Base-by-base conservation (phyloP, 352 stramenopile species). In the Phytophthora sp. region DNA sequence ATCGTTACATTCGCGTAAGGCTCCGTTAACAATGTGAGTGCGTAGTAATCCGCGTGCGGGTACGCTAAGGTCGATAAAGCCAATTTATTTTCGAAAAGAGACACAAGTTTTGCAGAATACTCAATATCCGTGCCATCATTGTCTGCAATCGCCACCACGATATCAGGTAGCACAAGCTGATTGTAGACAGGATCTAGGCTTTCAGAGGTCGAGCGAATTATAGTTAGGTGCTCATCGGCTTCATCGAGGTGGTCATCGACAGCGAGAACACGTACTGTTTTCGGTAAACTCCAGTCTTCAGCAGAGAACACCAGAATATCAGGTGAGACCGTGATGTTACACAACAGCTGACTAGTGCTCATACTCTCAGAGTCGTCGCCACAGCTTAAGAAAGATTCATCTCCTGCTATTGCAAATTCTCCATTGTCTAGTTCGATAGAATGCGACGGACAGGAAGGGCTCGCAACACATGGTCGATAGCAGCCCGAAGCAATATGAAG, bases 181-280 rank as follows among this genome's bases (percentile, higher is more conserved):
- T 91, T 28, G 52, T 91, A 94, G n/a, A 87, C 51, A 0, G 77
- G 69, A 30, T 92, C 85, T 0, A 69, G 41, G 18, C 82, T 91
- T 7, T 52, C 24, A 0, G 79, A 79, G 0, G 62, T 77, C 0
- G 79, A 23, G 10, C 57, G 72, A 54, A 94, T 90, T 8, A 66
- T 80, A 18, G 82, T 76, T 8, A 85, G 53, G 41, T 94, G 85
- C 8, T 88, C 39, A 38, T 91, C 79, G 8, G 61, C 67, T 63
- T 94, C 85, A 23, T 94, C 82, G 8, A 94, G 66, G 15, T 77
- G 49, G 42, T 92, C 85, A 27, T 94, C 81, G 5, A 91, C 72
- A 4, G 85, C 82, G 5, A 88, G 41, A n/a, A 94, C 81, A 8
- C 82, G 70, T 11, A 94, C 80, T 0, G 79, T 86, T 55, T 91